Conservation (phyloP, 176 grass and related monocot species). For the Canna indica region DNA sequence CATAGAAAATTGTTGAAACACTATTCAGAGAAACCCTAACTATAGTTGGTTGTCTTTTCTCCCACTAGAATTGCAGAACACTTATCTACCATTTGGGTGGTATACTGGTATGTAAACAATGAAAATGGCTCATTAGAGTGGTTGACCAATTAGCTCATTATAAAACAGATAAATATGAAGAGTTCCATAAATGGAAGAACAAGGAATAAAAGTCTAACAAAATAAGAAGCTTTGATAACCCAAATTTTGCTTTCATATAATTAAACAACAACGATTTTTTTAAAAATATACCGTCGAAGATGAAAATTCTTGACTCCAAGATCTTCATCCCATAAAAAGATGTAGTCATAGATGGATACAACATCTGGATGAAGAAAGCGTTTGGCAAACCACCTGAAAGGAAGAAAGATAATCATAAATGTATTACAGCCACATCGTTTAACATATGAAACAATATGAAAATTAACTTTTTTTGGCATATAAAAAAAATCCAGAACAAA, state of each 20-base stretch:
- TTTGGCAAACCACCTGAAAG: slow-evolving; percentile 92
- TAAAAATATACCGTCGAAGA: slow-evolving; percentile 48
- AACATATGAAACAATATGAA: neutral
- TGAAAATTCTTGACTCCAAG: slow-evolving; percentile 92
- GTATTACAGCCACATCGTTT: neutral
- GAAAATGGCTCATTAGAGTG: no score
- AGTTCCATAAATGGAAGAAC: no score
- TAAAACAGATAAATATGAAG: no score
- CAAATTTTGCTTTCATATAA: neutral
- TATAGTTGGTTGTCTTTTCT: no score
- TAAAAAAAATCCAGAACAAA: no score
- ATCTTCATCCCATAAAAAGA: slow-evolving; percentile 98
- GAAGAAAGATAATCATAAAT: slow-evolving; percentile 7
- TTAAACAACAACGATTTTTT: neutral
- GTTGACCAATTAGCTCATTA: no score
- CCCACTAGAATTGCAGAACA: no score
- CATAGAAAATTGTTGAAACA: no score
- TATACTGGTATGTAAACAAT: no score
- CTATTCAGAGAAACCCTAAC: no score
- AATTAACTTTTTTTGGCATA: no score
- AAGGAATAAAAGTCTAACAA: no score
- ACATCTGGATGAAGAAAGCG: slow-evolving; percentile 89
- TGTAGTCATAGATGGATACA: slow-evolving; percentile 64
- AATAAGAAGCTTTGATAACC: neutral
- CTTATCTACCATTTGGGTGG: neutral